Evolutionary conservation across 2,329 filamentous ascomycete species (phyloP), one percentile per base, ranked within the genome.

Genomic region (Elsinoe perseae): DNA sequence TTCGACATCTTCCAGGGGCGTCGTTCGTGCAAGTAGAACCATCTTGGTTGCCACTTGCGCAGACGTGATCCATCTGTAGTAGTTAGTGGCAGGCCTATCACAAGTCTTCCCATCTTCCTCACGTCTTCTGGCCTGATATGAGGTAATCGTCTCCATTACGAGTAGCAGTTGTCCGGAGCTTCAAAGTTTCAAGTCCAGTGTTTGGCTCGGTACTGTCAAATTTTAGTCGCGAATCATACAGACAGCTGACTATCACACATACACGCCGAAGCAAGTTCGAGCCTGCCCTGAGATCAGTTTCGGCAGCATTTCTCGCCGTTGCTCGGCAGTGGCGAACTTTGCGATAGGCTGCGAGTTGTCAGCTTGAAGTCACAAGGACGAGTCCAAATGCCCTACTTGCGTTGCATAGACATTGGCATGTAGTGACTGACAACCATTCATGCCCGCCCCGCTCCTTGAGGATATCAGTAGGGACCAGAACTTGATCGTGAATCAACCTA

Each of bases 41-140:
- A 95, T 95, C 64, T 89, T 88, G 3, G 79, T 78, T 0, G 89
- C 88, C 0, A 92, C 85, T 67, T 95, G 87, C 0, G 89, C 89
- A 54, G 83, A 91, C 0, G 87, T 88, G 56, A 93, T 95, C 89
- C 89, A 95, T 56, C 68, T 68, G 48, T 58, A 9, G 25, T 10
- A 48, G 12, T 56, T 61, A 43, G 20, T 30, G 20, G 4, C 8
- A 9, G 20, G 4, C 8, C 18, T n/a, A 6, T 1, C 5, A 40
- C 6, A 14, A 38, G 27, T 30, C 4, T 18, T 21, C 32, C 14
- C 6, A 30, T n/a, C 4, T 4, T 12, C 16, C 38, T 21, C 23
- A 56, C 53, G 92, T 91, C 72, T 95, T 95, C 67, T 92, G 87
- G 0, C 89, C 88, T 0, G 81, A 81, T 9, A 95, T 77, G 1